Evolutionary conservation across 2,329 filamentous ascomycete genomes (phyloP), one percentile per base, ranked within the genome.

Genomic region (Raffaelea arxii): DNA sequence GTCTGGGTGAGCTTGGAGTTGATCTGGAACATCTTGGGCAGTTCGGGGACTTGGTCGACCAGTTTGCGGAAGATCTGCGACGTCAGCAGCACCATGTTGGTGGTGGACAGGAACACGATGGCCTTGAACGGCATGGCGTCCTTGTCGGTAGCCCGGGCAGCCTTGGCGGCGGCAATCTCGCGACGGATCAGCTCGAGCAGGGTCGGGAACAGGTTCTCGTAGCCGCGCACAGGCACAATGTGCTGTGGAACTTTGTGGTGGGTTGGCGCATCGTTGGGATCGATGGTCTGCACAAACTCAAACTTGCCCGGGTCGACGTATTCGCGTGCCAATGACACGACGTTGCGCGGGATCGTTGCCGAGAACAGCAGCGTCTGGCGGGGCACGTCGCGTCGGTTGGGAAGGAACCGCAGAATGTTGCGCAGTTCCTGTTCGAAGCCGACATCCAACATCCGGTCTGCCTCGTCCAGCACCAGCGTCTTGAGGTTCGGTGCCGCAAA

Each of bases 381-480:
- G 46, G 84, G 74, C 50, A 82, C 77, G 44, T 80, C 64, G 0
- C 62, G 56, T 6, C 75, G 74, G 41, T 74, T 66, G 3, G 91
- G 91, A 10, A 96, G 73, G 38, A 66, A 59, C 0, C 60, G 49
- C 47, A 79, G 66, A 46, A 91, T 86, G 2, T 76, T 62, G 43
- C 71, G 65, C 43, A 91, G 74, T 47, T 81, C 82, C 30, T 71
- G 69, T 47, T 82, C 71, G 58, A 91, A 91, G 3, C 86, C 92
- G 72, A 94, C 92, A 69, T 98, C 92, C 61, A 98, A 77, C 86
- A 98, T 96, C 57, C 92, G 86, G 67, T 98, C 92, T 58, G 92
- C 92, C 73, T 98, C 92, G 57, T 98, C 92, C 41, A 98, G 82
- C 53, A 97, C 89, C 40, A 98, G 75, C 55, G 92, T 48, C 62